Conservation (phyloP, 345 rosid species). For the Eucalyptus curtisii region DNA sequence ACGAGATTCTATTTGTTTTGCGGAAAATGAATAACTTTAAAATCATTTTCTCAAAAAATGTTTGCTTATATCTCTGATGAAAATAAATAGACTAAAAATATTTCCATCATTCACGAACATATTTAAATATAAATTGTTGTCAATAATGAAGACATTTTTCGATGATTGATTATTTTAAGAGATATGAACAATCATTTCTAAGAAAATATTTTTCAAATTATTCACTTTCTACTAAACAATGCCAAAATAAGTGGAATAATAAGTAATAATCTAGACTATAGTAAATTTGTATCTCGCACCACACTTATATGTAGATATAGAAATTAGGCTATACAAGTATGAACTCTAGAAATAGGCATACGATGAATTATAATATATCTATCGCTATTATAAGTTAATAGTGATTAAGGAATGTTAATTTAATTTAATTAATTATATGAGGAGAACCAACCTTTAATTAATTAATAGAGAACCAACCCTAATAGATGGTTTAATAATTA, state of each 20-base stretch:
- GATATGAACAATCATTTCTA: too few species aligned
- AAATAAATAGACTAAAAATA: too few species aligned
- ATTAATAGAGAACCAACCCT: neutral
- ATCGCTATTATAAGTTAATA: neutral
- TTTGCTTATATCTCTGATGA: rapidly evolving
- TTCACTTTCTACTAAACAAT: too few species aligned
- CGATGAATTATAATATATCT: neutral
- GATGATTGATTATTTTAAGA: too few species aligned
- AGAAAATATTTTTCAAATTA: too few species aligned
- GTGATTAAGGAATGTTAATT: neutral
- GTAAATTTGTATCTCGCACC: neutral
- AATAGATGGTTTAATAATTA: neutral
- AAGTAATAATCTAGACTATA: neutral
- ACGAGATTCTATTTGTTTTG: too few species aligned
- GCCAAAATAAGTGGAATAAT: neutral
- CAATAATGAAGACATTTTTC: too few species aligned
- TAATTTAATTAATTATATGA: neutral
- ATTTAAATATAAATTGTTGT: too few species aligned
- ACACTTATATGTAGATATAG: neutral
- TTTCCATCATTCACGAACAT: too few species aligned
- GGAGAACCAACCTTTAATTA: neutral
- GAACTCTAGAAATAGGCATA: neutral
- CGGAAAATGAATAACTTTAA: too few species aligned
- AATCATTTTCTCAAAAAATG: too few species aligned
- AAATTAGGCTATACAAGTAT: neutral